A percentile compares a stretch with the other conserved stretches of the same genome.
phyloP scores from a whole-genome alignment of 345 rosid species.

The Xanthoceras sorbifolium region DNA sequence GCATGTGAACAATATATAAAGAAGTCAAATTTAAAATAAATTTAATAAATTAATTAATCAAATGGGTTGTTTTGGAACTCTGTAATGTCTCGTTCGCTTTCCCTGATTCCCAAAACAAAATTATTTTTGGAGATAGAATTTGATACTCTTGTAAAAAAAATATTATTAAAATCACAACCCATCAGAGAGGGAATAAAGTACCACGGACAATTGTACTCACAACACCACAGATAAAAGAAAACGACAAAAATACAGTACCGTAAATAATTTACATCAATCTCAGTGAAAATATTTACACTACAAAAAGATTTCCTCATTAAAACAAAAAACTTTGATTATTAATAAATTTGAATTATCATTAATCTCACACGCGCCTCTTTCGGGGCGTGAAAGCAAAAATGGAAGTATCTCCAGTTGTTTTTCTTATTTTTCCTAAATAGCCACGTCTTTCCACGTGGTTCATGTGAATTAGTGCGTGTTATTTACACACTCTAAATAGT shows the following conservation, averaged over 20 bases:
- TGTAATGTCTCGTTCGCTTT: background rate
- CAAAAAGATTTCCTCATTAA: background rate
- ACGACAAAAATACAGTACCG: background rate
- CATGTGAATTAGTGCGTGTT: constrained; percentile 4
- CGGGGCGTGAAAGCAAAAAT: background rate
- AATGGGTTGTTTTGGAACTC: background rate
- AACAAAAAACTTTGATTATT: background rate
- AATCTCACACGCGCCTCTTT: background rate
- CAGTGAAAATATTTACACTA: background rate
- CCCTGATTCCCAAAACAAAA: background rate
- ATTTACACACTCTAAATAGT: background rate
- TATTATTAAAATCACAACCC: background rate
- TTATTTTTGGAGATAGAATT: background rate
- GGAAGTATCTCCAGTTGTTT: background rate
- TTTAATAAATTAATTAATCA: background rate
- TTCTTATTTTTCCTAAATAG: no score
- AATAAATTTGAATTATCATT: background rate
- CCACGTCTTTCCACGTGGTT: background rate
- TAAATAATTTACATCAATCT: background rate
- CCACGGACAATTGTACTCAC: constrained; percentile 1
- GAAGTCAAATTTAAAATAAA: background rate
- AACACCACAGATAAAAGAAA: background rate
- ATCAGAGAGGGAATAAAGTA: background rate
- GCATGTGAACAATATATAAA: no score
- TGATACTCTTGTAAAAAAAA: background rate